Conservation (phyloP, 2,329 filamentous ascomycete genomes). For the Sporothrix curviconia region DNA sequence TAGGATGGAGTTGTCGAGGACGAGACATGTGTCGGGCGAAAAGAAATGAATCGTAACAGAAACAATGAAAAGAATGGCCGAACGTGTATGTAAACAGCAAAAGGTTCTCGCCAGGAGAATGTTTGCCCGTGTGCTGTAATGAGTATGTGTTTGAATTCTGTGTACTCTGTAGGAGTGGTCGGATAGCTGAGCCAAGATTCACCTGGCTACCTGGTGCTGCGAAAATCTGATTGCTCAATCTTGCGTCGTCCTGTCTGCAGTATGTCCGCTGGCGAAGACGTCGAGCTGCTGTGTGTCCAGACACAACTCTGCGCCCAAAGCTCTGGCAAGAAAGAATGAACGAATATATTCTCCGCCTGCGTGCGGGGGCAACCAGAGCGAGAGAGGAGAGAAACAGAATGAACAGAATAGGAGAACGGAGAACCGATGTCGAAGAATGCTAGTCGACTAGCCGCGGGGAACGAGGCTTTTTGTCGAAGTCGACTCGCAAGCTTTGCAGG, state of each 20-base stretch:
- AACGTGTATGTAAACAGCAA: background rate
- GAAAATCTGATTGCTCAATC: background rate
- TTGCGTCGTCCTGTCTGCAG: background rate
- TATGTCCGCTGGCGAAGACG: background rate
- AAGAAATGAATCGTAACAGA: background rate
- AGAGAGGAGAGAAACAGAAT: no score
- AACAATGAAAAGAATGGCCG: no score
- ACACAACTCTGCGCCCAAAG: no score
- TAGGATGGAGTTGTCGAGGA: background rate
- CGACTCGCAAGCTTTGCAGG: background rate
- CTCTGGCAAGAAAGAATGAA: no score
- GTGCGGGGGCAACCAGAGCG: no score
- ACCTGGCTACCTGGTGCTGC: background rate
- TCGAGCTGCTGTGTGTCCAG: background rate
- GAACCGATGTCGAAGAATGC: slow-evolving; percentile 5
- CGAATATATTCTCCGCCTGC: no score
- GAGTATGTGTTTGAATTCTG: no score
- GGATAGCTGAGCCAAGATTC: no score
- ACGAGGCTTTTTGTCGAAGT: background rate
- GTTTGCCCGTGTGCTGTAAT: no score
- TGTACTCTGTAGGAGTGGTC: no score
- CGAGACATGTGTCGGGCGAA: slow-evolving; percentile 8
- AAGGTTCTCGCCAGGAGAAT: background rate
- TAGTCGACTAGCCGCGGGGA: background rate
- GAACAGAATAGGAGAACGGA: no score